Conservation (phyloP, 2,329 filamentous ascomycete genomes). For the Didymosphaeria variabile region DNA sequence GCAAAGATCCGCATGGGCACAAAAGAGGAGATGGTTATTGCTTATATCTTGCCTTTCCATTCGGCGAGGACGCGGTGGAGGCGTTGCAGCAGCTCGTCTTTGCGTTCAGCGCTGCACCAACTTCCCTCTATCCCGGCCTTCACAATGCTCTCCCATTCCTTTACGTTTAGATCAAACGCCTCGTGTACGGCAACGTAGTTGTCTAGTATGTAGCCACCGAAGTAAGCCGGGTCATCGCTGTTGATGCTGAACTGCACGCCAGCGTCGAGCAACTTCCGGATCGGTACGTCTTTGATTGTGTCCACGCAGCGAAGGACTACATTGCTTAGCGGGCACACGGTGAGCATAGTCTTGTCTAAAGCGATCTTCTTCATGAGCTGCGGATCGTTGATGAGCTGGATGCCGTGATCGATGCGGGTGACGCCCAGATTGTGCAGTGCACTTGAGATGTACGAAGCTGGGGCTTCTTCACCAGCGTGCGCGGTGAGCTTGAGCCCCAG, state of each 20-base stretch:
- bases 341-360: conserved; percentile 67
- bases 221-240: conserved; percentile 63
- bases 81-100: conserved; percentile 61
- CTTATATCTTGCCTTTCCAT: not conserved
- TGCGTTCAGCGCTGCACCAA: conserved; percentile 73
- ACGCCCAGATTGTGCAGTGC: conserved; percentile 70
- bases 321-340: conserved; percentile 78
- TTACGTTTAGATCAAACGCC: conserved; percentile 67
- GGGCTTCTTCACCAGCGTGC: conserved; percentile 80
- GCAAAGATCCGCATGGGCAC: not conserved
- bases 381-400: conserved; percentile 69
- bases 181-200: conserved; percentile 81
- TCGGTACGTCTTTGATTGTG: conserved; percentile 65
- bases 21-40: not conserved
- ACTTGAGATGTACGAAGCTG: conserved; percentile 69
- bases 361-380: conserved; percentile 68
- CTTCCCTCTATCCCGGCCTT: conserved; percentile 71
- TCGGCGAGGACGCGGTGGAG: not conserved
- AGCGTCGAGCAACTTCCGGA: conserved; percentile 52
- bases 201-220: conserved; percentile 77
- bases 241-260: conserved; percentile 60
- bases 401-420: conserved; percentile 78
- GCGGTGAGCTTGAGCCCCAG: conserved; percentile 71
- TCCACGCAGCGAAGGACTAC: conserved; percentile 68
- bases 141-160: conserved; percentile 74